Base-by-base conservation (phyloP, 164 flowering plant species). In the Dillenia suffruticosa region DNA sequence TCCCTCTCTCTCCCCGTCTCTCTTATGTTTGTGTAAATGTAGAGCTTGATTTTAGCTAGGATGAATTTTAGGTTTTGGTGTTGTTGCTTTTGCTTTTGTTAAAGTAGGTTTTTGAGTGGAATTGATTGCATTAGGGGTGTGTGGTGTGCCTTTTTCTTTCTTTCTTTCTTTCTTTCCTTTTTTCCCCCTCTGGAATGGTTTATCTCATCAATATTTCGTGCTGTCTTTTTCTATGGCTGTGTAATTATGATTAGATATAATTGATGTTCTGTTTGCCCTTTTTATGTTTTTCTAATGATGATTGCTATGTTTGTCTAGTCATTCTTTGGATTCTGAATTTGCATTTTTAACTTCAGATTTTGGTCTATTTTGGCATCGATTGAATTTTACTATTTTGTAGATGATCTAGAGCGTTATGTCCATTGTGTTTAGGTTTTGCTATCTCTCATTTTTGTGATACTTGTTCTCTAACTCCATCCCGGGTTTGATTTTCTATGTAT, bases 41-140 rank as follows among this genome's bases (percentile, higher is more conserved):
- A 40, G 60, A 14, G 51, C 56, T 55, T 44, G 46, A 32, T 32
- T 32, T 47, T 24, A 46, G 49, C 48, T 46, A 10, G 49, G 64
- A 43, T 14, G 44, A 45, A 13, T 62, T 51, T 57, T 72, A 44
- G 26, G 57, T 32, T 32, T 32, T 32, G 40, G 40, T 32, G 40
- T 32, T 32, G 26, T 32, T 67, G 61, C 44, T 59, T 59, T 14
- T 48, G 14, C 46, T 64, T 68, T 11, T 9, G 12, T 51, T 59
- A 26, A 46, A 46, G 47, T 24, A 40, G 46, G 40, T 32, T 2
- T 8, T 47, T 56, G 59, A 24, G 49, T 50, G 12, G 48, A 32
- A 26, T 56, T 16, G 16, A 15, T 8, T 49, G 60, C 6, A 19
- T 47, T 43, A 6, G 44, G 12, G 57, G 40, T n/a, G 43, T 17